Base-by-base conservation (phyloP, 1,284 basidiomycete genomes). In the Lignosus rhinocerotis region DNA sequence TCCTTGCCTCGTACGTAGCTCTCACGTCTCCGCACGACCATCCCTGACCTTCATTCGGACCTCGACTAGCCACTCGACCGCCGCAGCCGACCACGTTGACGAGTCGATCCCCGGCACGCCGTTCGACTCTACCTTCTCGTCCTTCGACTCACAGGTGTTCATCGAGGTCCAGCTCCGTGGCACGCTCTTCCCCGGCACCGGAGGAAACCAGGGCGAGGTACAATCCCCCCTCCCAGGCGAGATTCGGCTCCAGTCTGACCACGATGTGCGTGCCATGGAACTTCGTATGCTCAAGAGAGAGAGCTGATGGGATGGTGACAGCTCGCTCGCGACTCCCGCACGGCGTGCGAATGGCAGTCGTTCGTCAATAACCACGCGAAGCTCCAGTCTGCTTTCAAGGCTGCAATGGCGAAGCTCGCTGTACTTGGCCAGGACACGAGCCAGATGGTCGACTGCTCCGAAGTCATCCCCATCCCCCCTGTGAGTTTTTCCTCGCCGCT, bases 271-370 rank as follows among this genome's bases (percentile, higher is more conserved):
- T 25, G 25, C 25, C 25, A 25, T 25, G 25, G 4, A 25, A 25
- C 25, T 25, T 4, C 2, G 25, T 25, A 25, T 25, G 2, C 25
- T 25, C 4, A 25, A 25, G 25, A 25, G 25, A 25, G 25, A 25
- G 25, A 25, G 25, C 25, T 25, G 25, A 25, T 2, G 25, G 25
- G 2, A 25, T 25, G 4, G 25, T 25, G 25, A 25, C 25, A 59
- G 36, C 60, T 66, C 55, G 64, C 67, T 17, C 64, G 66, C 30
- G 61, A 67, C 60, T 60, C 60, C 12, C 65, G 70, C 51, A 73
- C 71, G 12, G 59, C 68, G 25, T 74, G 72, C 66, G 63, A 66
- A 55, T 73, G 71, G 72, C 72, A 73, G 56, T 65, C 65, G 33
- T 70, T 71, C 61, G 66, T 71, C 62, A 59, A 39, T 67, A 67